Evolutionary conservation across 1,139 yeast genomes (phyloP).

Genomic region (Debaryomyces subglobosus): DNA sequence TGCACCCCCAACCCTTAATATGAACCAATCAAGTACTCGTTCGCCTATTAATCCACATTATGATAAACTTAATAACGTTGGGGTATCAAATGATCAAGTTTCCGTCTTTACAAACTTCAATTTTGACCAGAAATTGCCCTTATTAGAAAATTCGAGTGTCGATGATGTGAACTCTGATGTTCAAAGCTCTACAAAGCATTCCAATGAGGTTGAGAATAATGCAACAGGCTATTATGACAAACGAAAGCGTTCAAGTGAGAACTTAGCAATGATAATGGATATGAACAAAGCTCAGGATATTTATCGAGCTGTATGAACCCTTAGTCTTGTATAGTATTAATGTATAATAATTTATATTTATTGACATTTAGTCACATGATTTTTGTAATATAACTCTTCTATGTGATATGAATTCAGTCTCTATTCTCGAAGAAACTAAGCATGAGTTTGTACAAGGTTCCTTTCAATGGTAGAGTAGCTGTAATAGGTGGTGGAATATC

Average conservation of each 20-base stretch:
- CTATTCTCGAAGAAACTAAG: neutral
- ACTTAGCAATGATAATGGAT: conserved; percentile 20
- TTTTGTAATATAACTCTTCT: neutral
- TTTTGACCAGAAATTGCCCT: conserved; percentile 37
- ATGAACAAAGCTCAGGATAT: conserved; percentile 21
- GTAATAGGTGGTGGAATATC: conserved; percentile 89
- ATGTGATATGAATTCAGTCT: neutral
- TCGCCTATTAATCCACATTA: neutral
- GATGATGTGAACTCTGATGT: conserved; percentile 13
- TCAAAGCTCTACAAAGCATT: neutral
- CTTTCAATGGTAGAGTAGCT: conserved; percentile 50
- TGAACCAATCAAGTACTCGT: too few species aligned
- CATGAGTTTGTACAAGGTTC: conserved; percentile 11
- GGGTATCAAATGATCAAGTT: conserved; percentile 10
- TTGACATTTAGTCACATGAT: conserved; percentile 3
- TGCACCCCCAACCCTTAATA: neutral
- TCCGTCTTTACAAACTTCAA: conserved; percentile 24
- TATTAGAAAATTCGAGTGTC: conserved; percentile 31
- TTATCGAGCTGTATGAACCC: conserved; percentile 20
- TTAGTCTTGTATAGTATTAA: neutral
- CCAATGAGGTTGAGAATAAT: neutral
- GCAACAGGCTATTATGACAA: conserved; percentile 1
- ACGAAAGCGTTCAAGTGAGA: conserved; percentile 20
- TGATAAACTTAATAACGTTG: neutral
- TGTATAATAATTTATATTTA: conserved; percentile 3